Evolutionary conservation across 805 yeast genomes (phyloP), one percentile per base, ranked within the genome.

Genomic region (Candida coleopterorum): DNA sequence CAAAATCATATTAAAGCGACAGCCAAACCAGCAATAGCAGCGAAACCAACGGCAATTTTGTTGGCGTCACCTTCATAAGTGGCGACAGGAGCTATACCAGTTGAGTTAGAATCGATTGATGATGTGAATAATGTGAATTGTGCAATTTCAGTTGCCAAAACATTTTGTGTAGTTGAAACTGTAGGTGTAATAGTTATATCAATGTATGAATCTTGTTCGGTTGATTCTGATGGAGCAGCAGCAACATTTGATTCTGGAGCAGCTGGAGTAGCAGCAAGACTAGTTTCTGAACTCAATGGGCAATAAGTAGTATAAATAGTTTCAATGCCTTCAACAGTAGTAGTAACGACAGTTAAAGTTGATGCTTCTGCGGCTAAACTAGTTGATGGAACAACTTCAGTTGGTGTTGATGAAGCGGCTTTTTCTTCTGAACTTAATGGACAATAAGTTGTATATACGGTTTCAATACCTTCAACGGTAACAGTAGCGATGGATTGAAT

Each of bases 141-240:
- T 16, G 44, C 42, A 43, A 54, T 50, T 22, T 46, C 46, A 35
- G 73, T 70, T 38, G 72, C 67, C 43, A 71, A 68, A 41, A 68
- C 70, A 49, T 62, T 70, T 37, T 68, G 63, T 25, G 77, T 65
- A n/a, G 55, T 58, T 39, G 72, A 63, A 33, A 60, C 68, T 37
- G 68, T 59, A 48, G 78, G 78, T 32, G 78, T 74, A 40, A 66
- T 54, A 42, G 77, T 72, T 48, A 64, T 59, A 46, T 74, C 77
- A 35, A 70, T 74, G 52, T 65, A 70, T 14, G 40, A 48, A 32
- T 48, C 45, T 24, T 45, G 23, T 25, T 45, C 43, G 25, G 42
- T 28, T 12, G 41, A 45, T 21, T 52, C 35, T 18, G 46, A 48
- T 22, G 46, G 38, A 25, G 47, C 42, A 24, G 40, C 32, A 15